Base-by-base conservation (phyloP, 2,329 filamentous ascomycete species). In the Paecilomyces sp. region DNA sequence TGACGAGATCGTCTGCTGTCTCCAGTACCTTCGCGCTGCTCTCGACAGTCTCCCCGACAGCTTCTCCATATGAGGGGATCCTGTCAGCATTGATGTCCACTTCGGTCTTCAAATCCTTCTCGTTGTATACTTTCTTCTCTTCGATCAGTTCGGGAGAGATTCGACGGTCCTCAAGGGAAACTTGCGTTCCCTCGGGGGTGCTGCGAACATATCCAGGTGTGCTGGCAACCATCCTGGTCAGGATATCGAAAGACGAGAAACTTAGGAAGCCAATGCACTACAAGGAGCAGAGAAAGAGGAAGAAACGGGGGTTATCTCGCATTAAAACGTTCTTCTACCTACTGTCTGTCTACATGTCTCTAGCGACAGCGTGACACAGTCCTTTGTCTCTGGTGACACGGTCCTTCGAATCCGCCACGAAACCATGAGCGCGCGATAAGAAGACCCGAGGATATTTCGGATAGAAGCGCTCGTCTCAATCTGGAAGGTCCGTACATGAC, bases 1-100 rank as follows among this genome's bases (percentile, higher is more conserved):
- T 73, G 34, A 74, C 63, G 9, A 75, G 58, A 56, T 74, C 71
- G 22, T 69, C 61, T 5, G 71, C 58, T 1, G 55, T 60, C 18
- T 47, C 41, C n/a, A 47, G 18, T 47, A 47, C 41, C 18, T 47
- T 47, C 5, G 41, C 41, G 15, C 41, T 47, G 41, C 41, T 47
- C 41, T 47, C n/a, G 9, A 47, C 41, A 1, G 41, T 47, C n/a
- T 47, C 41, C n/a, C 41, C 41, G 41, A 47, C 41, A 47, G 18
- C 41, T 47, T 47, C 41, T 47, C 36, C 36, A 8, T 47, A 47
- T 18, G 36, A 47, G 6, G 36, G 13, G 15, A 47, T 15, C 6
- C 36, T 47, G 15, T 47, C 36, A 15, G 36, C n/a, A 4, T 18
- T 47, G 36, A 47, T 47, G 36, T 47, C 41, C 8, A 22, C 13